Evolutionary conservation across 148 eudicot genomes (phyloP).

Genomic region (Tetragonia tetragonoides): DNA sequence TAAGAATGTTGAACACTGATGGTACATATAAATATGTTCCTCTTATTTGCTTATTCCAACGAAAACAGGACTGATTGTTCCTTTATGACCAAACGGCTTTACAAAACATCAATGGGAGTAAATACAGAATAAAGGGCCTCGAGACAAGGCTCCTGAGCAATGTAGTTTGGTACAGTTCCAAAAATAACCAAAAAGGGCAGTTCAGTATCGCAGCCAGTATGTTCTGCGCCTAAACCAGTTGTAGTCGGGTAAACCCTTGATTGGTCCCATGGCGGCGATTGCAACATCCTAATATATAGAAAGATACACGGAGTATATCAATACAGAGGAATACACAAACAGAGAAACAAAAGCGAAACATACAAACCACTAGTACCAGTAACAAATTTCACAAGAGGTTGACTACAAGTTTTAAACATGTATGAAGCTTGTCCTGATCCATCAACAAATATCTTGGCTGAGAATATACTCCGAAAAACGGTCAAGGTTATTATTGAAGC

Average conservation of each 20-base stretch:
- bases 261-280: slow-evolving; percentile 50
- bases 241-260: slow-evolving; percentile 45
- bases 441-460: too few relatives aligned
- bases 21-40: neutral
- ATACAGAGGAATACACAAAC: neutral
- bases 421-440: too few relatives aligned
- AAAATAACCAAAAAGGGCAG: neutral
- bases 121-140: neutral
- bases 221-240: slow-evolving; percentile 67
- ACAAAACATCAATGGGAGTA: slow-evolving; percentile 10
- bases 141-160: neutral
- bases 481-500: too few relatives aligned
- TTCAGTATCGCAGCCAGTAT: slow-evolving; percentile 50
- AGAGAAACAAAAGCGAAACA: neutral
- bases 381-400: too few relatives aligned
- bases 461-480: too few relatives aligned
- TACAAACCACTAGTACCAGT: too few relatives aligned
- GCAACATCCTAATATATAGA: slow-evolving; percentile 39
- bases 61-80: neutral
- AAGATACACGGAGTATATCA: neutral
- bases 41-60: slow-evolving; percentile 12
- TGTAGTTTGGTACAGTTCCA: neutral
- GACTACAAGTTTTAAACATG: too few relatives aligned
- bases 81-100: neutral
- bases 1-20: neutral